Conservation (phyloP, 2,329 filamentous ascomycete genomes). For the Eutypella sp. region DNA sequence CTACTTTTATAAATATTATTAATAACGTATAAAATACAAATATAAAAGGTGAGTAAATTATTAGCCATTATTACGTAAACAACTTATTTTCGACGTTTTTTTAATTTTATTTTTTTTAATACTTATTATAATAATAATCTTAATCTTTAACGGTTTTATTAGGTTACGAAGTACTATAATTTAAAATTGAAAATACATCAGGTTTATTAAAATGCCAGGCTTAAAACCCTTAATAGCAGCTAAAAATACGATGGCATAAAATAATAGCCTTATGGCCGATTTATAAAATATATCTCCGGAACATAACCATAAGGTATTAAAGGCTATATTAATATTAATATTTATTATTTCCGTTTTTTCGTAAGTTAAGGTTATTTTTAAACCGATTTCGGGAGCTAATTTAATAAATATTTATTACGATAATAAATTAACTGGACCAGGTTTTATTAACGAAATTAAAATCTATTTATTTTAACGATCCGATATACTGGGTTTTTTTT, state of each 20-base stretch:
- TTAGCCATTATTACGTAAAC: background rate
- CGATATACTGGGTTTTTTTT: background rate
- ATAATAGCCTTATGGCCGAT: background rate
- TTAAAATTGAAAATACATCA: background rate
- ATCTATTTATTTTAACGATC: background rate
- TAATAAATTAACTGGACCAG: background rate
- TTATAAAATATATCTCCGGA: too few species aligned
- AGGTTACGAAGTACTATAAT: background rate
- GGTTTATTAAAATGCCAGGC: background rate
- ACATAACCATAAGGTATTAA: background rate
- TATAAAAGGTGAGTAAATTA: background rate
- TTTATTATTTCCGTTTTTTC: background rate
- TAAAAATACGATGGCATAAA: background rate
- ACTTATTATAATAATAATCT: background rate
- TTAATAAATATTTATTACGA: constrained; percentile 4
- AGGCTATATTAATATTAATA: background rate
- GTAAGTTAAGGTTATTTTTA: background rate
- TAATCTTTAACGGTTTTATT: background rate
- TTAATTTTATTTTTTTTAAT: background rate
- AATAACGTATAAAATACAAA: background rate
- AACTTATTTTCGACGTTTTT: background rate
- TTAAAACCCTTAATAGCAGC: background rate
- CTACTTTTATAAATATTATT: background rate
- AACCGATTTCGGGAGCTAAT: background rate
- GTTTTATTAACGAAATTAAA: background rate